These are phyloP conservation scores for Daphne laureola DNA, from an alignment of 441 rosid species.

Conservation along the genomic window DNA sequence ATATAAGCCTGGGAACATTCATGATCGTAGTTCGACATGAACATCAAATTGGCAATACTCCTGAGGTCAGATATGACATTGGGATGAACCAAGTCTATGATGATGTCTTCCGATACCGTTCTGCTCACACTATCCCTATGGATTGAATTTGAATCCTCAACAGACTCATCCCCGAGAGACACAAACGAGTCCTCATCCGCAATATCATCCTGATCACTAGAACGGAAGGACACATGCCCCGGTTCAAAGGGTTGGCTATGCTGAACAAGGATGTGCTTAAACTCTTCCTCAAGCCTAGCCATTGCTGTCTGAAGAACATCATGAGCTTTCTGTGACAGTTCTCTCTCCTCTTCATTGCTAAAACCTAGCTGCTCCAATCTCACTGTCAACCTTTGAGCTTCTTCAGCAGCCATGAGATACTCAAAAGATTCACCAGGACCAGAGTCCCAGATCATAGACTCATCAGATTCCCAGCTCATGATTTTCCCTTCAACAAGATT, in stretches of 20 bases:
- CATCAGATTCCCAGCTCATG: constrained; percentile 57
- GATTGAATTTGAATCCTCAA: constrained; percentile 48
- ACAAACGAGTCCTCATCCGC: constrained; percentile 33
- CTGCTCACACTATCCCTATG: constrained; percentile 51
- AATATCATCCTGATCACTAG: constrained; percentile 51
- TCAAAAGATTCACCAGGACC: constrained; percentile 45
- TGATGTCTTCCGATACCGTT: constrained; percentile 31
- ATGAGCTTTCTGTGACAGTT: constrained; percentile 46
- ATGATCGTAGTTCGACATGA: constrained; percentile 46
- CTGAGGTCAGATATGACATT: constrained; percentile 59
- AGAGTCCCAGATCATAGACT: constrained; percentile 73
- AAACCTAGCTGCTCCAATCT: constrained; percentile 31
- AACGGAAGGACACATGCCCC: constrained; percentile 56
- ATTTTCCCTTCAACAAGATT: constrained; percentile 54
- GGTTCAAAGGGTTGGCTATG: constrained; percentile 62
- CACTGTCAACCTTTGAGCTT: constrained; percentile 42
- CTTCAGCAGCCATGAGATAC: constrained; percentile 52
- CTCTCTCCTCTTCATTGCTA: constrained; percentile 24
- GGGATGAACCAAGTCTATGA: constrained; percentile 63
- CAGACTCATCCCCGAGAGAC: constrained; percentile 56
- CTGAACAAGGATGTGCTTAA: constrained; percentile 60
- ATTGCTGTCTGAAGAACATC: constrained; percentile 78
- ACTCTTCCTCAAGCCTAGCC: constrained; percentile 91
- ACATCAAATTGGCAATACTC: constrained; percentile 59
- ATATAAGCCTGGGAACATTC: constrained; percentile 76